Evolutionary conservation across 257 asterid species (phyloP), one percentile per base, ranked within the genome.

Genomic region (Ilex aquifolium): DNA sequence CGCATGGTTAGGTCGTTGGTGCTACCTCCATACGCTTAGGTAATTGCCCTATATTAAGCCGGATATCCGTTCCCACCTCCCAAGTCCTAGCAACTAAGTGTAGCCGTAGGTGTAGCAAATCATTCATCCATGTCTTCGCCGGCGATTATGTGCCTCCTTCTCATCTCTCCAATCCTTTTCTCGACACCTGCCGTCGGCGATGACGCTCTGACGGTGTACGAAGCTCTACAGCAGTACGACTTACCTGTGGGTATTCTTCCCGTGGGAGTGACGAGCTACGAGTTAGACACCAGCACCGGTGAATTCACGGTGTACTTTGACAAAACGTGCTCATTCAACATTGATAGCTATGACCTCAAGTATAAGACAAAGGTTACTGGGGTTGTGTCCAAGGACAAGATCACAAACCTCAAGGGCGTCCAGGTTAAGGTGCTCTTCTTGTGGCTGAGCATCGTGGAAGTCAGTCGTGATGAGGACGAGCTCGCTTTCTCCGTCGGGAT

Each of bases 241-340:
- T 88, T 88, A 31, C 98, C 98, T 6, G 62, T 56, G 3, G 98
- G 98, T 0, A 76, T 91, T 62, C 90, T 91, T 13, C 96, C 98
- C 3, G 30, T 56, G 32, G 96, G 96, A 31, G 91, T 84, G 31
- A 75, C 78, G n/a, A 17, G 73, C 82, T 91, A 88, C 75, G 80
- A 80, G 31, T 72, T 91, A 9, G 83, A 91, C 82, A 11, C 65
- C 13, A n/a, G 69, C 80, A 83, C 95, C 31, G 98, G 98, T 1
- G 63, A 78, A 29, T 91, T 91, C 79, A 46, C 85, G 5, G 92
- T 85, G 3, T 32, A 75, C 44, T 68, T 88, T 5, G 57, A 76
- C 69, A 13, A 70, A 3, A 58, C 81, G 27, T 91, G 98, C 82
- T 76, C 68, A 66, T 86, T 86, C 90, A 54, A 72, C 32, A 65